A percentile compares a stretch with the other conserved stretches of the same genome.
These are phyloP conservation scores for Sicyos baderoa DNA, from an alignment of 306 rosid genomes.

Conservation along the genomic window DNA sequence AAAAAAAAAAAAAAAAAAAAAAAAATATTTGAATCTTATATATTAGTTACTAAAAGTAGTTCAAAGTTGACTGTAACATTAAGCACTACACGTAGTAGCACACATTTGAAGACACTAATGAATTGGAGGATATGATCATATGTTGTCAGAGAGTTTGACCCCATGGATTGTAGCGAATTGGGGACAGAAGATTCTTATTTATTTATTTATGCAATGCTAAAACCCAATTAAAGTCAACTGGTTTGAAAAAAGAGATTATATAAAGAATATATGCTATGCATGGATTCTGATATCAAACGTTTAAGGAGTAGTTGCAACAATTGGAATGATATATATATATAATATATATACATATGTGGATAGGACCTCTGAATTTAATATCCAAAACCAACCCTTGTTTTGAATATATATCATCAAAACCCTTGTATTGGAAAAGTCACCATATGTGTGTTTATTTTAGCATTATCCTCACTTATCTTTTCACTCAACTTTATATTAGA, in stretches of 20 bases:
- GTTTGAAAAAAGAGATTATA: not conserved
- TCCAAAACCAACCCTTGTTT: not conserved
- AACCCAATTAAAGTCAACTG: conserved; percentile 9
- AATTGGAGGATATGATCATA: conserved; percentile 8
- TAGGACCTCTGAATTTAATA: not conserved
- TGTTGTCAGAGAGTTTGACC: conserved; percentile 76
- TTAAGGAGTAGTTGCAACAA: not conserved
- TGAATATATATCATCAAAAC: not conserved
- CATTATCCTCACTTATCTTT: not conserved
- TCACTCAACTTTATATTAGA: not conserved
- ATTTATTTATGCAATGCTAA: not conserved
- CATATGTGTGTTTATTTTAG: not conserved
- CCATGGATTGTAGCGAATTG: conserved; percentile 4
- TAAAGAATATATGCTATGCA: not conserved
- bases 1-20: too few species aligned
- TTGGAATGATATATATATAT: conserved; percentile 2
- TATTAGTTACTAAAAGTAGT: too few species aligned
- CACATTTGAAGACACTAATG: not conserved
- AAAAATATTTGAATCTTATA: too few species aligned
- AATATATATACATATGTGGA: not conserved
- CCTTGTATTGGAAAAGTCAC: not conserved
- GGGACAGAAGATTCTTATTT: not conserved
- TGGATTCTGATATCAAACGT: not conserved
- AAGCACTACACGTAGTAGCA: not conserved
- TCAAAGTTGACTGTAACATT: not conserved